Conservation (phyloP, 2,329 filamentous ascomycete species). For the Cephalotrichum gorgonifer region DNA sequence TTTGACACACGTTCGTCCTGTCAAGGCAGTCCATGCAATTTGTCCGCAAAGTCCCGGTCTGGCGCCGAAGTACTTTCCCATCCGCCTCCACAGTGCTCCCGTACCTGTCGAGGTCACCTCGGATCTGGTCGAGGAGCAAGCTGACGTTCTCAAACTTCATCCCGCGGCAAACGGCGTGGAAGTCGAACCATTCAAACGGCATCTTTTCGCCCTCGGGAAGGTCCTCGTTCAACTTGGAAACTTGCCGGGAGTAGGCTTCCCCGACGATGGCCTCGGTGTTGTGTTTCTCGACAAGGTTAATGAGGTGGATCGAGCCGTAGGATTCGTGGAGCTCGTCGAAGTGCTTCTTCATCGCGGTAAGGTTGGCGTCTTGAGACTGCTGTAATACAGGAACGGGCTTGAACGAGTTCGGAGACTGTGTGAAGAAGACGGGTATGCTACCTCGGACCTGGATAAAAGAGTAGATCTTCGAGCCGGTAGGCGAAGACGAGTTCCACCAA, state of each 20-base stretch:
- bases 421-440: conserved; percentile 91
- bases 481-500: conserved; percentile 44
- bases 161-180: conserved; percentile 81
- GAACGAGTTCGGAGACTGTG: conserved; percentile 85
- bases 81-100: conserved; percentile 56
- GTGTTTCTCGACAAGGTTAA: conserved; percentile 82
- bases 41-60: conserved; percentile 74
- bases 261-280: conserved; percentile 74
- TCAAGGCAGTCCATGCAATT: conserved; percentile 99
- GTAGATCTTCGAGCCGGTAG: conserved; percentile 44
- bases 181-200: conserved; percentile 93
- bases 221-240: conserved; percentile 56
- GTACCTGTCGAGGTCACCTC: conserved; percentile 54
- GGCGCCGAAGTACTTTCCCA: conserved; percentile 33
- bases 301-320: conserved; percentile 70
- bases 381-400: conserved; percentile 78
- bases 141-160: conserved; percentile 98
- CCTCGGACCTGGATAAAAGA: conserved; percentile 84
- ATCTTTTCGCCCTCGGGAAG: conserved; percentile 38
- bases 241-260: conserved; percentile 61
- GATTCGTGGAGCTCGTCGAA: conserved; percentile 57
- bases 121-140: conserved; percentile 61
- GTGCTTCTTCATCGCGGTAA: conserved; percentile 66
- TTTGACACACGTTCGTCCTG: conserved; percentile 91
- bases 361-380: conserved; percentile 72